A percentile compares a stretch with the other conserved stretches of the same genome.
These are phyloP conservation scores for Globisporangium uncinulatum DNA, from an alignment of 352 stramenopile species.

Conservation along the genomic window DNA sequence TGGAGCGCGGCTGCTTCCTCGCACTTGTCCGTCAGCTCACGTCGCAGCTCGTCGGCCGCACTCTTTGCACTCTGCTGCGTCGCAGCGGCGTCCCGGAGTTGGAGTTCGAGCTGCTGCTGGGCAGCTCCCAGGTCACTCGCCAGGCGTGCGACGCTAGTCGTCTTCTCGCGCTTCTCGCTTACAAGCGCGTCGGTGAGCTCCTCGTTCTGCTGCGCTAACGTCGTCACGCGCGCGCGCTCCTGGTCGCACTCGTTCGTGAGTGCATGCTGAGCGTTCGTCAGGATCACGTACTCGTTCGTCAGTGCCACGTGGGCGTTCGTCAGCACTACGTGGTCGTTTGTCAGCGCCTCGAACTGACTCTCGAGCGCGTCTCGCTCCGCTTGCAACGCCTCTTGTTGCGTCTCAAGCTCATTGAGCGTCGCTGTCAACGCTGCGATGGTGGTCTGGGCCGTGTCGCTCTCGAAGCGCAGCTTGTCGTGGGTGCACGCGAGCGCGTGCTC, in stretches of 20 bases:
- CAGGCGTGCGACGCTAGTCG: conserved; percentile 1
- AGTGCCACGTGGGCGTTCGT: not conserved
- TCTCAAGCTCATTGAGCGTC: conserved; percentile 6
- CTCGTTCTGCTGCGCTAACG: conserved; percentile 2
- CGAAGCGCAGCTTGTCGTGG: conserved; percentile 9
- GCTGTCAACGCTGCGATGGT: conserved; percentile 2
- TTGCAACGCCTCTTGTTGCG: not conserved
- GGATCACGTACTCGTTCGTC: not conserved
- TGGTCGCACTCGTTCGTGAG: not conserved
- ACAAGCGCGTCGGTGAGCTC: conserved; percentile 6
- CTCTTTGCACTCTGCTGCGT: not conserved
- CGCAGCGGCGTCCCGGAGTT: not conserved
- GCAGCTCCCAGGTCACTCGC: not conserved
- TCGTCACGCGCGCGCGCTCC: not conserved
- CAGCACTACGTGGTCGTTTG: not conserved
- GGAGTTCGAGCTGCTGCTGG: not conserved
- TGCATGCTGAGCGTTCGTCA: not conserved
- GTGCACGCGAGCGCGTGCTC: conserved; percentile 7
- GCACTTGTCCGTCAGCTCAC: not conserved
- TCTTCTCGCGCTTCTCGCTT: conserved; percentile 9
- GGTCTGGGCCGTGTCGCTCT: not conserved
- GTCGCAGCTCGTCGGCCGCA: not conserved
- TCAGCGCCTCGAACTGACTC: not conserved
- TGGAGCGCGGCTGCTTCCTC: not conserved
- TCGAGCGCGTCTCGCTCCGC: conserved; percentile 1